Evolutionary conservation across 2,329 filamentous ascomycete genomes (phyloP), one percentile per base, ranked within the genome.

Genomic region (Sordariomycetes sp.): DNA sequence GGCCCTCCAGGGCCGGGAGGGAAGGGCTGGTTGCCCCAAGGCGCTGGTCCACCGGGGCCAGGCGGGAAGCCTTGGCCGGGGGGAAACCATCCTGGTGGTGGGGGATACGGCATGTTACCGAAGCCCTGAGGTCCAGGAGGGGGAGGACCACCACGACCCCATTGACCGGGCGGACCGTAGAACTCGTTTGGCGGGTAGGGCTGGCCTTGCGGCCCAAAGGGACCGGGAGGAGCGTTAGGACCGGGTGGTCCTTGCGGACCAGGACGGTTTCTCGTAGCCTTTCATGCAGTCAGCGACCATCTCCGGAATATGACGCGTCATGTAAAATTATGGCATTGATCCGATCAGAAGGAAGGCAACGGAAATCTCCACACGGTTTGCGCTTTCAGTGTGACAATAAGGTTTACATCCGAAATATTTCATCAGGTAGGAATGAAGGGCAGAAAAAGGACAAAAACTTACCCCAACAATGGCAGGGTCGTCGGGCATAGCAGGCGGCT

Each of bases 261-360:
- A 38, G 54, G 57, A 27, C 58, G 55, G 43, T 57, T 45, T 39
- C 59, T 58, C 64, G 44, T 21, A 8, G 36, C 32, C 36, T 37
- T 26, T 30, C 11, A 20, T 15, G 15, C 8, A 16, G 11, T 16
- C 12, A 28, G 15, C 17, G 18, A 18, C 11, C 21, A 10, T 33
- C 12, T 8, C 10, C 8, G 8, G 8, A 32, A 32, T 25, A 21
- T 30, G 43, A 42, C 41, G 41, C 16, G 35, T 33, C n/a, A 34
- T 38, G 34, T 36, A 33, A 21, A 25, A 18, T 14, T 26, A 34
- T 35, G 30, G 12, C 31, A 34, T 39, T 41, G 39, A 47, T 43
- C 42, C 30, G 53, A 79, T 94, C 87, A 95, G 87, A 94, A 95
- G 88, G 88, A 95, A 95, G 88, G 87, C 88, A 95, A 94, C 88